Evolutionary conservation across 179 eudicot species (phyloP).

Genomic region (Dionaea muscipula): DNA sequence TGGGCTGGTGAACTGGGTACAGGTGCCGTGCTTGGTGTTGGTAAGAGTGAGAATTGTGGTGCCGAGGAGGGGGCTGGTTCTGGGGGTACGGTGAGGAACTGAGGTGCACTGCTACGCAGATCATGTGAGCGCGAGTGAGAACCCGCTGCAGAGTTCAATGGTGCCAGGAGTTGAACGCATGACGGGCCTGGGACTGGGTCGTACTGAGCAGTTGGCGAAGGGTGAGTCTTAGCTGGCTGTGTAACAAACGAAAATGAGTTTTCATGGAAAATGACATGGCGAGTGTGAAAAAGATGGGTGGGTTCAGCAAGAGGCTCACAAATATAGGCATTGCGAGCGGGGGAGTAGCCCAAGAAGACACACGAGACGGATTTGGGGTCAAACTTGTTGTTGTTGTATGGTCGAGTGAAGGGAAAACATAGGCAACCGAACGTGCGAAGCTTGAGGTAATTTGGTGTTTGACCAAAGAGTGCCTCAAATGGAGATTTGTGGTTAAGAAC

Average conservation of each 20-base stretch:
- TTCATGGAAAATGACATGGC: slow-evolving; percentile 15
- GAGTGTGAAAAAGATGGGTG: not conserved
- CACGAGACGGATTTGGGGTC: slow-evolving; percentile 6
- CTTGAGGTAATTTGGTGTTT: not conserved
- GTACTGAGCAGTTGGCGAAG: too few relatives aligned
- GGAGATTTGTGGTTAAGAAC: not conserved
- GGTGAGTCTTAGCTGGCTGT: too few relatives aligned
- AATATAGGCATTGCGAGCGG: not conserved
- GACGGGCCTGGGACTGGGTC: too few relatives aligned
- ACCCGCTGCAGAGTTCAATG: too few relatives aligned
- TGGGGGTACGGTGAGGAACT: too few relatives aligned
- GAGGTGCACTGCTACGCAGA: too few relatives aligned
- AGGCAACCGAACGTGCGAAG: slow-evolving; percentile 7
- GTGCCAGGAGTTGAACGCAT: too few relatives aligned
- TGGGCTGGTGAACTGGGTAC: too few relatives aligned
- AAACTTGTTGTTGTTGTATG: slow-evolving; percentile 9
- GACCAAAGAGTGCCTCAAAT: not conserved
- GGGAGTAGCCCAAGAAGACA: slow-evolving; percentile 10
- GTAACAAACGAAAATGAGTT: slow-evolving; percentile 2
- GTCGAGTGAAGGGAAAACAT: slow-evolving; percentile 3
- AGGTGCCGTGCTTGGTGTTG: too few relatives aligned
- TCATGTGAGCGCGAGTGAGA: too few relatives aligned
- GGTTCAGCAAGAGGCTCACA: not conserved
- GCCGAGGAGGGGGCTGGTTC: too few relatives aligned
- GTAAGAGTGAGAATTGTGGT: too few relatives aligned